Percentiles rank a stretch among this genome's conserved stretches.
Evolutionary conservation across 169 alveolate genomes (phyloP).

Genomic region (Amoebophrya sp.): DNA sequence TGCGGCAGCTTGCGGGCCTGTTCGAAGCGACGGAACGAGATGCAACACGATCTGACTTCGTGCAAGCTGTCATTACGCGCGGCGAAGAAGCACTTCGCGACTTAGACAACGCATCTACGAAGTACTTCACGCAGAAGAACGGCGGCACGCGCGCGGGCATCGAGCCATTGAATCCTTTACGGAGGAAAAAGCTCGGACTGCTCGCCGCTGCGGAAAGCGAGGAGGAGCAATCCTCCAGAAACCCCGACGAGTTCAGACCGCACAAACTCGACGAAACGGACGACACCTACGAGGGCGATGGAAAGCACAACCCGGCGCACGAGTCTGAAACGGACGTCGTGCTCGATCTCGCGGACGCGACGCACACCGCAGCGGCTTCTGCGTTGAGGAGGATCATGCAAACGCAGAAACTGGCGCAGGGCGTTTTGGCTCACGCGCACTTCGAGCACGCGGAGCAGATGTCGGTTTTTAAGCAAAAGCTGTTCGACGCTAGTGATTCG

Average conservation of each 20-base stretch:
- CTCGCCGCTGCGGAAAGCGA: not conserved
- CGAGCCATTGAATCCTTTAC: not conserved
- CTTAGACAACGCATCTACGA: not conserved
- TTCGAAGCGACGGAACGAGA: not conserved
- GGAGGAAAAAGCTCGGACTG: not conserved
- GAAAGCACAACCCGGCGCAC: not conserved
- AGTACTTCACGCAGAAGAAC: not conserved
- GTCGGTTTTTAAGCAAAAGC: not conserved
- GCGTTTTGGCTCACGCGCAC: not conserved
- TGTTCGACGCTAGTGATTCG: not conserved
- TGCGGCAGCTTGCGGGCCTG: not conserved
- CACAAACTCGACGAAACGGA: not conserved
- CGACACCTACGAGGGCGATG: not conserved
- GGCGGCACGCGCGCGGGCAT: not conserved
- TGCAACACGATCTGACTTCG: not conserved
- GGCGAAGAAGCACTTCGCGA: not conserved
- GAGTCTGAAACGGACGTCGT: not conserved
- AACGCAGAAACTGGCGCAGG: not conserved
- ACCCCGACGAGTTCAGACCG: too few species aligned
- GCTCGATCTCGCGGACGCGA: not conserved
- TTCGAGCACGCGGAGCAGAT: not conserved
- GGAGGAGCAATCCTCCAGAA: not conserved
- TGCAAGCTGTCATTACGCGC: not conserved
- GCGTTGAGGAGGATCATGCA: not conserved
- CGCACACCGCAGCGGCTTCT: too few species aligned